These are phyloP conservation scores for Ustilago tritici DNA, from an alignment of 1,284 basidiomycete genomes.

Conservation along the genomic window DNA sequence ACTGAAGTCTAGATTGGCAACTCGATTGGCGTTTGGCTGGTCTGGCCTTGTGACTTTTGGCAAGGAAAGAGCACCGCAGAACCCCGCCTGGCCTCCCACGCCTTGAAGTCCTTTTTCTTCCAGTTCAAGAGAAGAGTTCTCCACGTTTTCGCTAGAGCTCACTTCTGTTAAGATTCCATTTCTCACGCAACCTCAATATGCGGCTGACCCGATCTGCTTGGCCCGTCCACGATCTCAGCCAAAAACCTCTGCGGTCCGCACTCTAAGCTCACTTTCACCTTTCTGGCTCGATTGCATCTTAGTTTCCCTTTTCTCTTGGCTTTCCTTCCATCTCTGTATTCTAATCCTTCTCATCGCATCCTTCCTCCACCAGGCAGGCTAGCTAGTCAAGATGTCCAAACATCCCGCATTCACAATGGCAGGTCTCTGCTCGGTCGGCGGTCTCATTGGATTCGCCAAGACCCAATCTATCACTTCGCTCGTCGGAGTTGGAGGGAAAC, in stretches of 20 bases:
- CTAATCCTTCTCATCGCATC: background rate
- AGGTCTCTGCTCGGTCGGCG: slow-evolving; percentile 79
- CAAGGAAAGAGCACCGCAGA: background rate
- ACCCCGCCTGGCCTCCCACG: background rate
- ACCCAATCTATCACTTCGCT: slow-evolving; percentile 75
- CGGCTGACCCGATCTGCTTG: slow-evolving; percentile 2
- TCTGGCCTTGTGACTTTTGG: background rate
- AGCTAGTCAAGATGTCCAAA: slow-evolving; percentile 75
- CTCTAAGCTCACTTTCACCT: background rate
- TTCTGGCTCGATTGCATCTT: background rate
- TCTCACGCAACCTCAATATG: background rate
- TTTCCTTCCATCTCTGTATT: slow-evolving; percentile 2
- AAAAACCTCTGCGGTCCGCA: slow-evolving; percentile 13
- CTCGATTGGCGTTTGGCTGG: background rate
- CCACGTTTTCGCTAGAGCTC: background rate
- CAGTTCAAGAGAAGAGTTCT: background rate
- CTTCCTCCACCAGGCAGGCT: background rate
- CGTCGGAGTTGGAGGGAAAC: slow-evolving; percentile 71
- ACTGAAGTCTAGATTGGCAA: background rate
- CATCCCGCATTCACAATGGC: slow-evolving; percentile 85
- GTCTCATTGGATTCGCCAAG: slow-evolving; percentile 73
- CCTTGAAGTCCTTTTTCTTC: slow-evolving; percentile 9
- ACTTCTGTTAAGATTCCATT: background rate
- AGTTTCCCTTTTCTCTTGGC: background rate
- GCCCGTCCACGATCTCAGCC: background rate